These are phyloP conservation scores for Elymus sibiricus DNA, from an alignment of 176 grass and related monocot genomes.

Conservation along the genomic window DNA sequence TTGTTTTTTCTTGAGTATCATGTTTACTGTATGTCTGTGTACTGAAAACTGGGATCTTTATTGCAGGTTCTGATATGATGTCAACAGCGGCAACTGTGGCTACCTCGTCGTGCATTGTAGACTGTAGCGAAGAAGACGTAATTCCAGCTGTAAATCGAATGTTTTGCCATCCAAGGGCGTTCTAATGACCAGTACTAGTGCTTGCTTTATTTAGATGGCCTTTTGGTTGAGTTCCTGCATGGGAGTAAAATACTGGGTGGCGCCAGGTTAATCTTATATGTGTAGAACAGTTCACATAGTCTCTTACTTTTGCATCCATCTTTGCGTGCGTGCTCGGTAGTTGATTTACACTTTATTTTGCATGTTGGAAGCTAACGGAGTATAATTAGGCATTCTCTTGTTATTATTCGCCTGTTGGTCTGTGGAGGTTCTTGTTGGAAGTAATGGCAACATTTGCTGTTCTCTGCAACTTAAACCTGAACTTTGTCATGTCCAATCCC, in stretches of 20 bases:
- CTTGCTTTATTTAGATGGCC: conserved; percentile 10
- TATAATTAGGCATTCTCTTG: background rate
- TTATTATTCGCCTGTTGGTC: background rate
- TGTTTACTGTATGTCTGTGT: background rate
- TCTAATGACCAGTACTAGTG: conserved; percentile 4
- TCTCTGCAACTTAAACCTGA: background rate
- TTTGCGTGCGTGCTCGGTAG: background rate
- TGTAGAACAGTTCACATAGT: background rate
- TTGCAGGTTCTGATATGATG: conserved; percentile 28
- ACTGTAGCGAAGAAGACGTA: conserved; percentile 12
- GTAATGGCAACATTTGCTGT: background rate
- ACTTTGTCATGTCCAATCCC: no score
- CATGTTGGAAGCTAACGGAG: background rate
- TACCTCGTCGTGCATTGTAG: conserved; percentile 31
- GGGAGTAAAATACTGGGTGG: background rate
- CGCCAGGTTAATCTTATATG: background rate
- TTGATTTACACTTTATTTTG: background rate
- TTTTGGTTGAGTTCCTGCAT: background rate
- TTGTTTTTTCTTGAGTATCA: conserved; percentile 12
- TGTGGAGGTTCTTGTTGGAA: background rate
- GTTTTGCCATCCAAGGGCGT: background rate
- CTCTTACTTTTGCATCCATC: background rate
- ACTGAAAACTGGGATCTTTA: conserved; percentile 9
- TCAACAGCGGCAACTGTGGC: conserved; percentile 20
- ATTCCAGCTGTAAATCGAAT: background rate